These are phyloP conservation scores for Austroboletus eburneus DNA, from an alignment of 768 basidiomycete genomes.

Conservation along the genomic window DNA sequence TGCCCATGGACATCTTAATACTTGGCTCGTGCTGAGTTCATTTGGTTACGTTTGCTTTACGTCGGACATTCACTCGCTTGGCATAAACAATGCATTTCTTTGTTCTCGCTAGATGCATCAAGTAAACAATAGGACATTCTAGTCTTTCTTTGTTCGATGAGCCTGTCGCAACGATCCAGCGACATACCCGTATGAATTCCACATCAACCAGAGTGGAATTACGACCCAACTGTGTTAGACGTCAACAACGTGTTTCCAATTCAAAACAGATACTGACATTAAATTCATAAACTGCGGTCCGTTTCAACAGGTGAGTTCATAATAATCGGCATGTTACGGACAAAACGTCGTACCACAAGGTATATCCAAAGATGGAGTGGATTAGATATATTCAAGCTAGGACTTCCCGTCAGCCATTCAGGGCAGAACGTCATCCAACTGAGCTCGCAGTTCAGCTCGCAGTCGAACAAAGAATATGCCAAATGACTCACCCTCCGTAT, in stretches of 20 bases:
- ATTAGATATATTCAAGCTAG: slow-evolving; percentile 68
- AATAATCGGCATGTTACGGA: neutral
- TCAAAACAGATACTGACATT: slow-evolving; percentile 47
- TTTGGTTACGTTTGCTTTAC: too few species aligned
- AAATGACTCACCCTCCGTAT: slow-evolving; percentile 61
- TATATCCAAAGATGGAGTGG: slow-evolving; percentile 75
- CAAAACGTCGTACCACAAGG: slow-evolving; percentile 54
- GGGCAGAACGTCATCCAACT: slow-evolving; percentile 90
- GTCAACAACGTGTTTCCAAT: neutral
- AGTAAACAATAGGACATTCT: too few species aligned
- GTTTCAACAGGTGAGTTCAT: neutral
- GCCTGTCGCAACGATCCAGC: slow-evolving; percentile 50
- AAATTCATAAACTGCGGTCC: slow-evolving; percentile 68
- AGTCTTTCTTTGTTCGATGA: slow-evolving; percentile 40
- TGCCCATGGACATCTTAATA: too few species aligned
- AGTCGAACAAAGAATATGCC: neutral
- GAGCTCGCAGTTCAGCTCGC: neutral
- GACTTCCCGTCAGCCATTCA: slow-evolving; percentile 77
- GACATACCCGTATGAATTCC: slow-evolving; percentile 72
- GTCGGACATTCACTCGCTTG: too few species aligned
- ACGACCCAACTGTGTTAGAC: slow-evolving; percentile 63
- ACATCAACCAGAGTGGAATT: slow-evolving; percentile 72
- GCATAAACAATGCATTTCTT: too few species aligned
- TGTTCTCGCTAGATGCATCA: too few species aligned
- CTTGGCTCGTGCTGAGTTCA: too few species aligned